A percentile compares a stretch with the other conserved stretches of the same genome.
These are phyloP conservation scores for Aspergillus versicolor DNA, from an alignment of 2,329 filamentous ascomycete genomes.

Conservation along the genomic window DNA sequence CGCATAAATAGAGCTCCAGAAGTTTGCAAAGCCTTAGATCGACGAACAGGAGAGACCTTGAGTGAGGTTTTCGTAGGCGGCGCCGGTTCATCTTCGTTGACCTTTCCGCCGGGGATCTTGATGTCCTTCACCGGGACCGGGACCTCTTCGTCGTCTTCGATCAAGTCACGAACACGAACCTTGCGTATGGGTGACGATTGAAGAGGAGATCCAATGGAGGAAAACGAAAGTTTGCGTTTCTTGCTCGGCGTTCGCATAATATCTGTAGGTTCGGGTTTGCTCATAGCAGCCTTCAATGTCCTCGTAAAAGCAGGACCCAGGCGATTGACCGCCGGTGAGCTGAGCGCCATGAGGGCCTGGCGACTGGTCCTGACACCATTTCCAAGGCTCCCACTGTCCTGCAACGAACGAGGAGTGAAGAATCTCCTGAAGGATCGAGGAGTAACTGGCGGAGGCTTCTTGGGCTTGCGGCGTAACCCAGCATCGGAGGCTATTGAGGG, in stretches of 20 bases:
- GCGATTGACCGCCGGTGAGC: slow-evolving; percentile 43
- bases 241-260: slow-evolving; percentile 41
- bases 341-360: slow-evolving; percentile 46
- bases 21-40: slow-evolving; percentile 37
- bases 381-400: slow-evolving; percentile 34
- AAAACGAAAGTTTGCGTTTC: slow-evolving; percentile 48
- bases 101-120: slow-evolving; percentile 17
- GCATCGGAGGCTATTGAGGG: slow-evolving; percentile 41
- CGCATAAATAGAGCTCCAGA: slow-evolving; percentile 42
- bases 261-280: slow-evolving; percentile 30
- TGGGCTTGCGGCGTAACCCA: slow-evolving; percentile 37
- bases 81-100: slow-evolving; percentile 17
- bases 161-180: slow-evolving; percentile 34
- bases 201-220: slow-evolving; percentile 46
- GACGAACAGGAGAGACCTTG: slow-evolving; percentile 33
- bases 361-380: slow-evolving; percentile 41
- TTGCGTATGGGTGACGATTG: slow-evolving; percentile 51
- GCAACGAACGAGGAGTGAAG: slow-evolving; percentile 49
- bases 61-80: slow-evolving; percentile 22
- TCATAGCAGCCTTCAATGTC: slow-evolving; percentile 32
- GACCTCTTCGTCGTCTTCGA: slow-evolving; percentile 32
- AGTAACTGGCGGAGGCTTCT: slow-evolving; percentile 49
- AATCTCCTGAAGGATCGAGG: slow-evolving; percentile 53
- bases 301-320: slow-evolving; percentile 43
- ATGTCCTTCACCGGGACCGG: slow-evolving; percentile 29